Conservation (phyloP, 305 asterid species). For the Solanum hybrid region DNA sequence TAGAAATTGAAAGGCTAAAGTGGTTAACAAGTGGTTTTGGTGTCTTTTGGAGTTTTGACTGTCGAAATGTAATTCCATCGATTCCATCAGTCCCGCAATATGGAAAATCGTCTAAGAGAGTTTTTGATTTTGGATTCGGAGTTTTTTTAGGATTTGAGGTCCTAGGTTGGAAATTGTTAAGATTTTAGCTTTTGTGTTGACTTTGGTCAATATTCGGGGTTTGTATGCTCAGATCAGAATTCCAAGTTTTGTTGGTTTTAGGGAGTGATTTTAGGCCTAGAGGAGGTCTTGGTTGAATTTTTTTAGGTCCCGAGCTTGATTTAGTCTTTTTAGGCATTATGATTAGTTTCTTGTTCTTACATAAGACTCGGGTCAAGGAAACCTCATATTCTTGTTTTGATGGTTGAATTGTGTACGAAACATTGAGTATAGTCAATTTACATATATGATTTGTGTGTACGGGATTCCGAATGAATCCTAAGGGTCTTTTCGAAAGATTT, state of each 20-base stretch:
- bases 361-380: not conserved
- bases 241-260: not conserved
- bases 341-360: not conserved
- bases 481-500: not conserved
- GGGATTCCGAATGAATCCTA: not conserved
- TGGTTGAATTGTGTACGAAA: not conserved
- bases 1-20: not conserved
- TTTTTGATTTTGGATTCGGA: not conserved
- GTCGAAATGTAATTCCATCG: not conserved
- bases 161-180: not conserved
- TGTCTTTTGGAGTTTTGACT: not conserved
- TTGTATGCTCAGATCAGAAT: not conserved
- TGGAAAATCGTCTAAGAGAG: fast-evolving
- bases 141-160: not conserved
- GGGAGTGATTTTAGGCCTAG: not conserved
- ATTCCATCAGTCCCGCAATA: not conserved
- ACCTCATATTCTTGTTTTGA: not conserved
- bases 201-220: not conserved
- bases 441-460: not conserved
- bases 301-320: not conserved
- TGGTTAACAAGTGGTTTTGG: not conserved
- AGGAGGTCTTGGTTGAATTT: not conserved
- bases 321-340: not conserved
- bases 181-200: not conserved
- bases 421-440: not conserved